Base-by-base conservation (phyloP, 441 rosid species). In the Corymbia calophylla region DNA sequence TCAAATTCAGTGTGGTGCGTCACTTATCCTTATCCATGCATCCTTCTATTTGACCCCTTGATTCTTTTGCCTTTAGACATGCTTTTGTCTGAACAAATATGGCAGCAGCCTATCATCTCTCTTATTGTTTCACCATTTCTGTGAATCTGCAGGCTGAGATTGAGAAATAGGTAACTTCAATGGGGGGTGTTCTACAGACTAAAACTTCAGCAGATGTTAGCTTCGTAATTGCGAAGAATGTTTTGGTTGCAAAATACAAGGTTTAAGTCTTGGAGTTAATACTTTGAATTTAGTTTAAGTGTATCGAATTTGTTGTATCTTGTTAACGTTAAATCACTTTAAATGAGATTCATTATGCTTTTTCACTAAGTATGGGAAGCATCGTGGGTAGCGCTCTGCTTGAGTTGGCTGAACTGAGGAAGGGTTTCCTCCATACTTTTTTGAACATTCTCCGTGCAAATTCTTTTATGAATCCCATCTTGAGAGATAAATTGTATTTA, bases 191-290 rank as follows among this genome's bases (percentile, higher is more conserved):
- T 84, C 90, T 97, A 91, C 94, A 91, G 62, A 88, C 93, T 73
- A 96, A 90, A 94, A 91, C 95, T 90, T 95, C 97, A 89, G 88
- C 91, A 87, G 99, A 98, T 94, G 96, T 96, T 91, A 95, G 96
- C 93, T 97, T 97, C 60, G 97, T 97, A 66, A 91, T 96, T 90
- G 99, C 91, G 60, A 98, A 98, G 95, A 96, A 96, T 94, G 98
- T 98, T 91, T 94, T 96, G 94, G 98, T 99, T 92, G 94, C 96
- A 91, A 97, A 97, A 93, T 98, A 97, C 95, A 97, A 95, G 99
- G 99, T 97, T 56, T 77, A 48, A 53, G 68, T 48, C 27, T 64
- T 66, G 60, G 58, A 23, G 29, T 9, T 23, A 29, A 85, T 13
- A n/a, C 14, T n/a, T 54, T 51, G 32, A 49, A 85, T 85, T 35